phyloP scores from a whole-genome alignment of 2,329 filamentous ascomycete species.

The Aureobasidium mangrovei region DNA sequence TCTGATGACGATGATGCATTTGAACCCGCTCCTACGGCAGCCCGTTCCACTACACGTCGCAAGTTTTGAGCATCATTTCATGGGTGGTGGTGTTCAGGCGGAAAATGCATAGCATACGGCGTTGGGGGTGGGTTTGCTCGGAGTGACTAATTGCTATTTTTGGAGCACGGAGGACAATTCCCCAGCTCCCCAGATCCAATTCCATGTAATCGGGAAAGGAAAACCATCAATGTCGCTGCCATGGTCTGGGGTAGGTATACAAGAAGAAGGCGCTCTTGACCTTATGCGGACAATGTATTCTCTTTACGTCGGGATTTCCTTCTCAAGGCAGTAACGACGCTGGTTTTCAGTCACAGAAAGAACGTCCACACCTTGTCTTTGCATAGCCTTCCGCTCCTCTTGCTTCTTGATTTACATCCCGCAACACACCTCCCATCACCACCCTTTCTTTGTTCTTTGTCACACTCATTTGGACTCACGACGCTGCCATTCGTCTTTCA shows the following conservation, averaged over 20 bases:
- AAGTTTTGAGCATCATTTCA: neutral
- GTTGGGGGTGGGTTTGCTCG: neutral
- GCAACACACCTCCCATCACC: slow-evolving; percentile 1
- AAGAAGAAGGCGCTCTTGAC: neutral
- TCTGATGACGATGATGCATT: slow-evolving; percentile 32
- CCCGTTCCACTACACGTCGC: slow-evolving; percentile 14
- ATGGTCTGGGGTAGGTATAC: slow-evolving; percentile 4
- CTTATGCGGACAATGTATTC: slow-evolving; percentile 1
- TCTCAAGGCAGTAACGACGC: neutral
- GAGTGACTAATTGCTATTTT: neutral
- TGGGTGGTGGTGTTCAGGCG: neutral
- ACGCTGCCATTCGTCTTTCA: neutral
- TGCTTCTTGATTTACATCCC: neutral
- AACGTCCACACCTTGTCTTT: neutral
- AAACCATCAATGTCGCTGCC: neutral
- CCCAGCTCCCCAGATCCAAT: neutral
- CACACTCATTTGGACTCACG: slow-evolving; percentile 10
- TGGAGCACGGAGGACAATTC: neutral
- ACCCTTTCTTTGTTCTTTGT: neutral
- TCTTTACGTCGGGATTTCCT: neutral
- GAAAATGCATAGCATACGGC: slow-evolving; percentile 5
- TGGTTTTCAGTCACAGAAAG: neutral
- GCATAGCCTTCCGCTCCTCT: neutral
- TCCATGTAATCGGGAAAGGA: neutral
- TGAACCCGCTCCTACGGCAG: slow-evolving; percentile 22